phyloP scores from a whole-genome alignment of 345 rosid species.

The Physaria fendleri region DNA sequence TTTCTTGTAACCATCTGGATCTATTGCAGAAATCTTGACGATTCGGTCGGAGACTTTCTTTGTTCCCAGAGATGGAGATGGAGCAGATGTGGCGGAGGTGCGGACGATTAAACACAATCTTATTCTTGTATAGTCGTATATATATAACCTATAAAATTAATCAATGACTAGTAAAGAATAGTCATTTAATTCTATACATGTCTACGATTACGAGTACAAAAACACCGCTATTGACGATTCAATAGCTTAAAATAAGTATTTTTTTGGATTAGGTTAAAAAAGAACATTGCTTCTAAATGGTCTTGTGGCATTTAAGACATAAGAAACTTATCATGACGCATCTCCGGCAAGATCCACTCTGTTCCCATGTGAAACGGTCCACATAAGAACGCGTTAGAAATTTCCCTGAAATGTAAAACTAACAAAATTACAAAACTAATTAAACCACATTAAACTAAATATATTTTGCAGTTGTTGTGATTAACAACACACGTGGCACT shows the following conservation, averaged over 20 bases:
- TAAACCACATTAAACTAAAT: neutral
- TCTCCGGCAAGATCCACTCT: neutral
- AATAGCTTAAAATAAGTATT: neutral
- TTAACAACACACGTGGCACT: neutral
- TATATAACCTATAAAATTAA: too few species aligned
- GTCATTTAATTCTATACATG: neutral
- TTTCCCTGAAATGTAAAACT: neutral
- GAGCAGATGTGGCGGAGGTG: constrained; percentile 37
- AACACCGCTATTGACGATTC: neutral
- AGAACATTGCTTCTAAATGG: neutral
- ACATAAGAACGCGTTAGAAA: constrained; percentile 1
- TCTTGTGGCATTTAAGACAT: neutral
- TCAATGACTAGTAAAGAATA: neutral
- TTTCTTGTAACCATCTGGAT: constrained; percentile 63
- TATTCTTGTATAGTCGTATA: too few species aligned
- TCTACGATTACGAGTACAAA: neutral
- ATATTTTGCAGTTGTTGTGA: neutral
- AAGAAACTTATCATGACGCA: neutral
- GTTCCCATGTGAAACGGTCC: constrained; percentile 29
- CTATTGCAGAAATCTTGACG: constrained; percentile 87
- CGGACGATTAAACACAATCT: constrained; percentile 20
- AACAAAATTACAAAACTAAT: neutral
- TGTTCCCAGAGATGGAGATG: constrained; percentile 36
- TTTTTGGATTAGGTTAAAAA: neutral
- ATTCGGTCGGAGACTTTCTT: constrained; percentile 84